Percentiles rank a stretch among this genome's conserved stretches.
Conservation (phyloP, 306 rosid genomes). For the Purshia tridentata region DNA sequence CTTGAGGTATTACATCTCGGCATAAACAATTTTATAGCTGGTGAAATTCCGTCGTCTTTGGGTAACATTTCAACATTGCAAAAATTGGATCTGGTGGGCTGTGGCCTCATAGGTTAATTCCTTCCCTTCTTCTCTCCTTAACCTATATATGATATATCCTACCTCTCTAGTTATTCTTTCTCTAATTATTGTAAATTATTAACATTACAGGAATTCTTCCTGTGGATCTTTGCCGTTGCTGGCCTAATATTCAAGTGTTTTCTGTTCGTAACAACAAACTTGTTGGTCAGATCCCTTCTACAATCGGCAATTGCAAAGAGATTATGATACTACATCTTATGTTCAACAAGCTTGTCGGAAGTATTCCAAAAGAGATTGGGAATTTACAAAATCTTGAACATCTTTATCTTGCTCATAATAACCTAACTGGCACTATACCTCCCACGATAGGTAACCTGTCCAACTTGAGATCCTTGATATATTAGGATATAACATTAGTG, state of each 20-base stretch:
- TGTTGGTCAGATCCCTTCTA: conserved; percentile 10
- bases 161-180: neutral
- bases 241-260: neutral
- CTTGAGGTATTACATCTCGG: neutral
- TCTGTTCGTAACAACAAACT: neutral
- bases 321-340: neutral
- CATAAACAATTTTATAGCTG: neutral
- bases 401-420: neutral
- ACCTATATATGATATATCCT: too few relatives aligned
- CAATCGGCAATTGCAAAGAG: neutral
- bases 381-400: conserved; percentile 4
- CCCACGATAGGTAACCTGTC: neutral
- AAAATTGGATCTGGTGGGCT: neutral
- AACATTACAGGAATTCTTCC: neutral
- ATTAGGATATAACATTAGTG: too few relatives aligned
- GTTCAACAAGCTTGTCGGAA: conserved; percentile 7
- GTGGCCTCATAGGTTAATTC: conserved; percentile 5
- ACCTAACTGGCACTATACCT: conserved; percentile 10
- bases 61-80: neutral
- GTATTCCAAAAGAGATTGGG: neutral
- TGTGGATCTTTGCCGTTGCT: neutral
- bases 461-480: neutral
- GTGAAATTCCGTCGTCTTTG: neutral
- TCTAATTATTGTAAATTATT: neutral
- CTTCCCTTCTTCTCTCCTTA: neutral